Evolutionary conservation across 1,284 basidiomycete species (phyloP).

Genomic region (Rhizoctonia solani): DNA sequence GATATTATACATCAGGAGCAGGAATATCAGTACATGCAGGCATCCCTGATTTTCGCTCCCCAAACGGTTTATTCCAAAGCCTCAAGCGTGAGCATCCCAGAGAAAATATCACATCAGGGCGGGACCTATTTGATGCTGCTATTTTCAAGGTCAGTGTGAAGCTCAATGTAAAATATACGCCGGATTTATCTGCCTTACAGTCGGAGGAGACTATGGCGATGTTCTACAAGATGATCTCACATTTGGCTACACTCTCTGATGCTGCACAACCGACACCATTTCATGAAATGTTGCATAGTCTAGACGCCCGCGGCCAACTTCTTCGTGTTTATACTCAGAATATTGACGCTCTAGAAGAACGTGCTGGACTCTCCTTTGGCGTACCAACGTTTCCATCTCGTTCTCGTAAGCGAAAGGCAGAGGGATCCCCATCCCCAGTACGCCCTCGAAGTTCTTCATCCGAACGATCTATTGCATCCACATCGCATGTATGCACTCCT

Average conservation of each 20-base stretch:
- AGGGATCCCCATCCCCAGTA: background rate
- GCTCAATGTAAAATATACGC: background rate
- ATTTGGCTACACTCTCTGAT: slow-evolving; percentile 73
- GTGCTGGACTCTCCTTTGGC: slow-evolving; percentile 80
- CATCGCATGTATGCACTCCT: background rate
- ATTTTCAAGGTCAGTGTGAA: slow-evolving; percentile 75
- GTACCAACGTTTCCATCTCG: slow-evolving; percentile 52
- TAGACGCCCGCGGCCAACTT: slow-evolving; percentile 78
- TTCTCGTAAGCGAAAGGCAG: slow-evolving; percentile 30
- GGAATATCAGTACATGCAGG: slow-evolving; percentile 89
- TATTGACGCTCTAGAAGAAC: slow-evolving; percentile 87
- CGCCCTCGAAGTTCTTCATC: slow-evolving; percentile 12
- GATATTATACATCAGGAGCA: slow-evolving; percentile 61
- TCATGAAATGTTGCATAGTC: slow-evolving; percentile 71
- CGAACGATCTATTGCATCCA: background rate
- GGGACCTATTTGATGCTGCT: slow-evolving; percentile 89
- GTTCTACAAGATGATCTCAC: slow-evolving; percentile 89
- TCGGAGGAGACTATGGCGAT: slow-evolving; percentile 74
- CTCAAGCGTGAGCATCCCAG: slow-evolving; percentile 77
- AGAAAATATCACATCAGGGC: slow-evolving; percentile 72
- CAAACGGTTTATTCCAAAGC: slow-evolving; percentile 79
- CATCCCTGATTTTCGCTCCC: slow-evolving; percentile 91
- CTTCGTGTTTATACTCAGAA: slow-evolving; percentile 94
- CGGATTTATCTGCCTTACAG: slow-evolving; percentile 46
- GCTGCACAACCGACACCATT: slow-evolving; percentile 81